phyloP scores from a whole-genome alignment of 805 yeast species.

The Starmerella potacharoeniae region DNA sequence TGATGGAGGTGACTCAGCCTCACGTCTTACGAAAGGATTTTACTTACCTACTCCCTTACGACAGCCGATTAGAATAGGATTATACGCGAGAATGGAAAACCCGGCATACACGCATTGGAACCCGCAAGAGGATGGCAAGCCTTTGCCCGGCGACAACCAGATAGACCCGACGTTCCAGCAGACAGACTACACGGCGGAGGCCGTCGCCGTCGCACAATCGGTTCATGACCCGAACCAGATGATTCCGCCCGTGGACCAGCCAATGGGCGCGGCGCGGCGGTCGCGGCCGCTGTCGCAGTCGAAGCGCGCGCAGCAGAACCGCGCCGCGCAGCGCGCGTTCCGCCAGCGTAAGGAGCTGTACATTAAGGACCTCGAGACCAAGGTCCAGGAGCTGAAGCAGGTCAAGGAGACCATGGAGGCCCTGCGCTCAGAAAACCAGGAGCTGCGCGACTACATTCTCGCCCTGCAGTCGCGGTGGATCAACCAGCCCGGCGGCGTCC shows the following conservation, averaged over 20 bases:
- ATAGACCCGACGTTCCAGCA: conserved; percentile 26
- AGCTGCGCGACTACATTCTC: conserved; percentile 59
- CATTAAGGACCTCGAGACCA: conserved; percentile 65
- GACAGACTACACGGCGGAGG: conserved; percentile 26
- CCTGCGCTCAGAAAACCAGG: conserved; percentile 58
- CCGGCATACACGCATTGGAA: conserved; percentile 24
- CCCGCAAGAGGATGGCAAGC: conserved; percentile 22
- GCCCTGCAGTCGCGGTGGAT: conserved; percentile 58
- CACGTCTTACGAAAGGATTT: conserved; percentile 14
- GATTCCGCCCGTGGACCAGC: conserved; percentile 25
- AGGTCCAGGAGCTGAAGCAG: conserved; percentile 51
- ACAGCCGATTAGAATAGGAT: conserved; percentile 20
- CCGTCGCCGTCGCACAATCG: conserved; percentile 24
- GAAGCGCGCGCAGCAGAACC: conserved; percentile 83
- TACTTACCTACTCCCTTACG: conserved; percentile 19
- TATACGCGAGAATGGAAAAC: conserved; percentile 21
- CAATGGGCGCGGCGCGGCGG: conserved; percentile 23
- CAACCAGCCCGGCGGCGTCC: conserved; percentile 39
- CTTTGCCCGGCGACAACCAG: conserved; percentile 24
- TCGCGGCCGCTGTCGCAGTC: conserved; percentile 45
- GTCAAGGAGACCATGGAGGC: conserved; percentile 54
- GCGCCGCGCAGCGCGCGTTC: conserved; percentile 87
- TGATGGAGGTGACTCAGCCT: conserved; percentile 19
- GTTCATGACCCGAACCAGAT: conserved; percentile 24
- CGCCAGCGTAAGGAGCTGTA: conserved; percentile 73